Conservation (phyloP, 73 alveolate genomes). For the Strombidium stylifer region DNA sequence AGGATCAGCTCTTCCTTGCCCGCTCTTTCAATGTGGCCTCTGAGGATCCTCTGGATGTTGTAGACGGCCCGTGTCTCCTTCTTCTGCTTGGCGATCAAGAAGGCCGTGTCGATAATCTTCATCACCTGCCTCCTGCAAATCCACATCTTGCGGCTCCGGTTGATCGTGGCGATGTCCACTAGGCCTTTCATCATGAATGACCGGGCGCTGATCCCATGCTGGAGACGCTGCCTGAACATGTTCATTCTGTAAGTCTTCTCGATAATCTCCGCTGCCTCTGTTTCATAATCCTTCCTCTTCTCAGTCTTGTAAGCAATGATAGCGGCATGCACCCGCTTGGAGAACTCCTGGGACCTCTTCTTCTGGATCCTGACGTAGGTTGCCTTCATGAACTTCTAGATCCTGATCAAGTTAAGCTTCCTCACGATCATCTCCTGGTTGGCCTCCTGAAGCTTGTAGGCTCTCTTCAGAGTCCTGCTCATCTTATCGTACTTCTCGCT, state of each 20-base stretch:
- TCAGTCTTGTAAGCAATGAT: conserved; percentile 28
- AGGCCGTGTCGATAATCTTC: conserved; percentile 37
- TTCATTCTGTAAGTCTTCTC: conserved; percentile 23
- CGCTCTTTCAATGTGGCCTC: conserved; percentile 55
- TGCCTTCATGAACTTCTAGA: neutral
- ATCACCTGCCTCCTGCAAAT: conserved; percentile 16
- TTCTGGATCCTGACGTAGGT: neutral
- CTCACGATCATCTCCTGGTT: neutral
- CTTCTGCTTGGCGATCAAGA: conserved; percentile 37
- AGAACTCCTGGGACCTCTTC: conserved; percentile 15
- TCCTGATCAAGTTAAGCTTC: neutral
- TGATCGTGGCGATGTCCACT: conserved; percentile 5
- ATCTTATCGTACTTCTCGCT: too few relatives aligned
- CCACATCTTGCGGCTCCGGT: conserved; percentile 20
- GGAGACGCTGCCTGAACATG: conserved; percentile 24
- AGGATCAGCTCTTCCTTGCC: conserved; percentile 34
- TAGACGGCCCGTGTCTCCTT: conserved; percentile 35
- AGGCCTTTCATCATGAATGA: conserved; percentile 16
- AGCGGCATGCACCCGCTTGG: conserved; percentile 11
- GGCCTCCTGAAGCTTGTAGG: neutral
- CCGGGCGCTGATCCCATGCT: conserved; percentile 22
- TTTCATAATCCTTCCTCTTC: conserved; percentile 44
- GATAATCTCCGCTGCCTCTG: conserved; percentile 34
- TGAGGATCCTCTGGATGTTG: conserved; percentile 47
- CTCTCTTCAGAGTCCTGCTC: too few relatives aligned